Percentiles rank a stretch among this genome's conserved stretches.
Evolutionary conservation across 1,139 yeast species (phyloP).

Genomic region (Lodderomyces beijingensis): DNA sequence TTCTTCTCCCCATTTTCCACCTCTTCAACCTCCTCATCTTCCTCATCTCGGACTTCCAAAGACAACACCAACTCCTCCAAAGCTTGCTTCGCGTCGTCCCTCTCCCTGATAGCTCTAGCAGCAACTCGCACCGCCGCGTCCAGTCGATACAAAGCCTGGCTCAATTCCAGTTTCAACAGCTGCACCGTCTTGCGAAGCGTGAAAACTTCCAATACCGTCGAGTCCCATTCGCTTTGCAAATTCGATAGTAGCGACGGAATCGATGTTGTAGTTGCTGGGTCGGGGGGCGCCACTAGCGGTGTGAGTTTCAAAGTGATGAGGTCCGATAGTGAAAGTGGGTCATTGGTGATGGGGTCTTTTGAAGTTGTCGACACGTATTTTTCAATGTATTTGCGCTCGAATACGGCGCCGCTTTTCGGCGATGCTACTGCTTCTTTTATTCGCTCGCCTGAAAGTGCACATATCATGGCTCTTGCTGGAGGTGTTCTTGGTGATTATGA

Average conservation of each 20-base stretch:
- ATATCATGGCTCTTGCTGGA: too few relatives aligned
- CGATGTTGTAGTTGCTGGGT: slow-evolving; percentile 53
- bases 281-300: slow-evolving; percentile 28
- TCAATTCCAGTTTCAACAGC: slow-evolving; percentile 64
- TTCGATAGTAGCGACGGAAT: slow-evolving; percentile 74
- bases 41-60: slow-evolving; percentile 3
- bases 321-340: slow-evolving; percentile 56
- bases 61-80: slow-evolving; percentile 44
- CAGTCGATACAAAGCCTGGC: slow-evolving; percentile 73
- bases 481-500: too few relatives aligned
- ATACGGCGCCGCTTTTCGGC: slow-evolving; percentile 65
- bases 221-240: slow-evolving; percentile 89
- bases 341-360: slow-evolving; percentile 72
- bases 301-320: slow-evolving; percentile 42
- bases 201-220: slow-evolving; percentile 77
- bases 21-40: slow-evolving; percentile 5
- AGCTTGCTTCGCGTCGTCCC: slow-evolving; percentile 67
- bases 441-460: slow-evolving; percentile 59
- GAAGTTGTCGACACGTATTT: slow-evolving; percentile 63
- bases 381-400: slow-evolving; percentile 59
- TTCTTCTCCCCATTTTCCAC: not conserved
- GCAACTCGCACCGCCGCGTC: slow-evolving; percentile 93
- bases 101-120: slow-evolving; percentile 62
- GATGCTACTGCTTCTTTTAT: slow-evolving; percentile 72
- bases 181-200: slow-evolving; percentile 69